Base-by-base conservation (phyloP, 768 basidiomycete species). In the Mycena belliarum region DNA sequence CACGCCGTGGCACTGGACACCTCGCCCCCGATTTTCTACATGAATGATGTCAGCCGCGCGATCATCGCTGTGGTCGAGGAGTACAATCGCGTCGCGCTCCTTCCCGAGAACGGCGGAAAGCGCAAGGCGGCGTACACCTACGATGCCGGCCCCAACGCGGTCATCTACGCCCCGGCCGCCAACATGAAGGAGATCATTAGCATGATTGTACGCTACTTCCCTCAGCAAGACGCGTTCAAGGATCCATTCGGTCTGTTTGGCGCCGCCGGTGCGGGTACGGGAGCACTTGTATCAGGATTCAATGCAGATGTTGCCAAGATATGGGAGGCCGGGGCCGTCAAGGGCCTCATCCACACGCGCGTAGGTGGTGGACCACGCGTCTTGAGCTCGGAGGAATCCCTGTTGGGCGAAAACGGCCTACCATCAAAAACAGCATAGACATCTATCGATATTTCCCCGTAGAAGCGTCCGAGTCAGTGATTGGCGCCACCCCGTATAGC, bases 1-100 rank as follows among this genome's bases (percentile, higher is more conserved):
- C 97, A 99, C 70, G 95, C 97, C 25, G 93, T 98, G 63, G 91
- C 91, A 48, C 87, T 98, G 63, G 97, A 99, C 75, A 98, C 97
- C 0, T 85, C 89, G 41, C 97, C 97, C 1, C 97, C 97, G 41
- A 98, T 98, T 74, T 98, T 99, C 73, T 99, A 99, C 80, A 88
- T 99, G 86, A 98, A 98, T 78, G 97, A 99, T 74, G 93, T 96
- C 66, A 90, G 87, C 55, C 82, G 91, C n/a, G 73, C 92, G n/a
- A 93, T 99, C 75, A 93, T 99, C 69, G 79, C 87, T 7, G 74
- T 98, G 68, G 81, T 99, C 64, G 88, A 90, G 40, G 97, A 98
- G 75, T 87, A 94, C 77, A 99, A 99, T 76, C 85, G 95, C 20
- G 78, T 91, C 21, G 78, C 85, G 2, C 73, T 88, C 47, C 58